These are phyloP conservation scores for Kwoniella botswanensis DNA, from an alignment of 768 basidiomycete genomes.

Conservation along the genomic window DNA sequence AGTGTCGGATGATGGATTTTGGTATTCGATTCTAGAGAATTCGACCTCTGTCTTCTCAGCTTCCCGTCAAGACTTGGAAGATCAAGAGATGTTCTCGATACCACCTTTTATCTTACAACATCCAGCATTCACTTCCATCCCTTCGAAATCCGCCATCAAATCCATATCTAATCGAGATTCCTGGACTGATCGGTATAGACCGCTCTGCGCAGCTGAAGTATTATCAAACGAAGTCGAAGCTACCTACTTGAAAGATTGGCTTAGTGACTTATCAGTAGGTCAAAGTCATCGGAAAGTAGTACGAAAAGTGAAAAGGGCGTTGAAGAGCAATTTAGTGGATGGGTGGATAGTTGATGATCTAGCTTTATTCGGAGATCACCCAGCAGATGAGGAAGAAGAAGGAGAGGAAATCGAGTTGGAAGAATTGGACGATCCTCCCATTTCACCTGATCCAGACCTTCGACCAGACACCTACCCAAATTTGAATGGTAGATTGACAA, in stretches of 20 bases:
- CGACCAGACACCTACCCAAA: constrained; percentile 34
- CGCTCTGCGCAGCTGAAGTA: constrained; percentile 44
- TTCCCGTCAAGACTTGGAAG: background rate
- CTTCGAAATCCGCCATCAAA: background rate
- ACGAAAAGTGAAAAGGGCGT: constrained; percentile 44
- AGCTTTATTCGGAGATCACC: constrained; percentile 38
- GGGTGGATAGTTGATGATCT: constrained; percentile 58
- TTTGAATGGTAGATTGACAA: constrained; percentile 65
- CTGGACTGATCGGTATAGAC: constrained; percentile 56
- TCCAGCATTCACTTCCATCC: constrained; percentile 34
- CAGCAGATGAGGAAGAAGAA: background rate
- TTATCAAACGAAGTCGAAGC: constrained; percentile 56
- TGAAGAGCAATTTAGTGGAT: constrained; percentile 27
- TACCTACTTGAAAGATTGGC: constrained; percentile 55
- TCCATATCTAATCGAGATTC: constrained; percentile 35
- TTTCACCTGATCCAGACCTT: constrained; percentile 21
- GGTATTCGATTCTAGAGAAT: constrained; percentile 5
- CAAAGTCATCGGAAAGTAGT: constrained; percentile 38
- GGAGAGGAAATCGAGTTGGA: constrained; percentile 31
- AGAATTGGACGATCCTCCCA: constrained; percentile 31
- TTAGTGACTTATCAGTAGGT: constrained; percentile 50
- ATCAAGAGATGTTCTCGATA: background rate
- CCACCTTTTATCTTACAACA: constrained; percentile 19
- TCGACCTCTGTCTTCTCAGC: fast-evolving
- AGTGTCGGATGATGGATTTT: constrained; percentile 9